Conservation (phyloP, 2,329 filamentous ascomycete genomes). For the Alternaria hordeiaustralica region DNA sequence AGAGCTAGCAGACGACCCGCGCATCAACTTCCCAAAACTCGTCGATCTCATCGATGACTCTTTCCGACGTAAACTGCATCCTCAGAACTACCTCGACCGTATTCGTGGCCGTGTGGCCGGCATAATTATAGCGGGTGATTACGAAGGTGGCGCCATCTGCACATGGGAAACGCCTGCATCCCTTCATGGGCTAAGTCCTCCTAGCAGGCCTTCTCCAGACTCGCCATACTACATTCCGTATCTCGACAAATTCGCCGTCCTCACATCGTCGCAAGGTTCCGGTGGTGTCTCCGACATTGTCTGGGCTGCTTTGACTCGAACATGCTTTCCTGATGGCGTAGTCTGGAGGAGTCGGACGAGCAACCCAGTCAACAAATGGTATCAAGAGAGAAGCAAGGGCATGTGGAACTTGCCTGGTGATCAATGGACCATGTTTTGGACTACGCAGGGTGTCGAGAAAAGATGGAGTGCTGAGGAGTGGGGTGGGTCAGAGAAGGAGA, state of each 20-base stretch:
- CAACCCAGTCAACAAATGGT: conserved; percentile 99
- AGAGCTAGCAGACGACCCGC: conserved; percentile 73
- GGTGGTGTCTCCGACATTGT: conserved; percentile 94
- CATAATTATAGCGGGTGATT: conserved; percentile 92
- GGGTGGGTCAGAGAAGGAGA: conserved; percentile 52
- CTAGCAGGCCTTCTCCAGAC: conserved; percentile 38
- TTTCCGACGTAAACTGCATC: conserved; percentile 83
- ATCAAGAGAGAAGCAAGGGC: conserved; percentile 88
- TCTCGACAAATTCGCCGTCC: conserved; percentile 94
- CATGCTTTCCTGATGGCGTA: conserved; percentile 86
- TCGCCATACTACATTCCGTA: conserved; percentile 76
- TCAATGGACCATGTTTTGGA: conserved; percentile 99
- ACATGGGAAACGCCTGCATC: conserved; percentile 85
- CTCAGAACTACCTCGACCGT: conserved; percentile 81
- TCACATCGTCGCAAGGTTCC: conserved; percentile 85
- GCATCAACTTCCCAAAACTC: conserved; percentile 82
- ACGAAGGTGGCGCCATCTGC: conserved; percentile 92
- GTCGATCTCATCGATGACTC: conserved; percentile 92
- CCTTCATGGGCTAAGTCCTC: conserved; percentile 46
- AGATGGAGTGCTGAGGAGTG: conserved; percentile 62
- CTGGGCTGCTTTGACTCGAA: conserved; percentile 92
- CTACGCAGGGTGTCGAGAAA: conserved; percentile 66
- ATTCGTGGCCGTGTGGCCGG: conserved; percentile 83
- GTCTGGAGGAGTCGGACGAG: conserved; percentile 90
- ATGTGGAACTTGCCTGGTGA: conserved; percentile 81